A percentile compares a stretch with the other conserved stretches of the same genome.
Evolutionary conservation across 225 moss, liverwort and hornwort species (phyloP).

Genomic region (Sphagnum tenellum): DNA sequence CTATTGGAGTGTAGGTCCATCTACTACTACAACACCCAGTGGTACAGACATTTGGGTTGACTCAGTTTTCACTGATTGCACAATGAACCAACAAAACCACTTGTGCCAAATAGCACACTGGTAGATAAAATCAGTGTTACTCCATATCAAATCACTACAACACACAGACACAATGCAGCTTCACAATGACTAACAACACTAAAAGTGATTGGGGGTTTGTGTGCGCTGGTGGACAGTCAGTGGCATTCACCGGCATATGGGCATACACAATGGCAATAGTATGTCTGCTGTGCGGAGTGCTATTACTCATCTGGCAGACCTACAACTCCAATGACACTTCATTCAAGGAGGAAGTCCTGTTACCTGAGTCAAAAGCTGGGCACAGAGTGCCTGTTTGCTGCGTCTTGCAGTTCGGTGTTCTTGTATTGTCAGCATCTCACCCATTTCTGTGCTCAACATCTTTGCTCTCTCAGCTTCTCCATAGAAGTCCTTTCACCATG

Average conservation of each 20-base stretch:
- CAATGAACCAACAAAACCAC: too few species aligned
- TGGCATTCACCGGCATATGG: conserved; percentile 25
- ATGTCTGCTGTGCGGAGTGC: conserved; percentile 12
- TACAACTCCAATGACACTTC: conserved; percentile 1
- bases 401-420: conserved; percentile 16
- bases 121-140: too few species aligned
- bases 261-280: conserved; percentile 13
- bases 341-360: neutral
- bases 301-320: conserved; percentile 8
- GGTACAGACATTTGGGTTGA: too few species aligned
- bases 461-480: neutral
- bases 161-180: neutral
- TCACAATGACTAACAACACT: neutral
- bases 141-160: neutral
- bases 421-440: conserved; percentile 17
- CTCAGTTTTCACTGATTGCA: too few species aligned
- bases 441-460: neutral
- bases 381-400: conserved; percentile 11
- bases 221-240: conserved; percentile 13
- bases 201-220: neutral
- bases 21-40: neutral
- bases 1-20: conserved; percentile 22
- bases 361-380: conserved; percentile 6
- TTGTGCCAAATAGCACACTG: too few species aligned
- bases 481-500: neutral